Evolutionary conservation across 148 eudicot species (phyloP).

Genomic region (Drosera capensis): DNA sequence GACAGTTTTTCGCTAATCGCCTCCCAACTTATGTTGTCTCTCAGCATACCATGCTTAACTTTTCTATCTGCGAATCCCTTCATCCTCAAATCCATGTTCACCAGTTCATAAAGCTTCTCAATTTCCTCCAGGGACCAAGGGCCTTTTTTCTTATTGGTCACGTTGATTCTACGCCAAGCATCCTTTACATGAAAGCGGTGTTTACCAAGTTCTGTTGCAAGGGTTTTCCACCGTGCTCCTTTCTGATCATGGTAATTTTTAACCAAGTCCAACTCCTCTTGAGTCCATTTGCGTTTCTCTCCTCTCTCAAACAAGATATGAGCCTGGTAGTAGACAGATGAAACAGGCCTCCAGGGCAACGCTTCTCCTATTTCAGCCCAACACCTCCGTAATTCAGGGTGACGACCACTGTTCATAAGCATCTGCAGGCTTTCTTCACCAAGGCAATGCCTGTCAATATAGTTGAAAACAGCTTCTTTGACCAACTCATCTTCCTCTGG

Average conservation of each 20-base stretch:
- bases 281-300: conserved; percentile 18
- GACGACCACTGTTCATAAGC: conserved; percentile 14
- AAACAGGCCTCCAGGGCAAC: conserved; percentile 19
- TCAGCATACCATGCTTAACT: conserved; percentile 20
- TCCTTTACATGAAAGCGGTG: conserved; percentile 20
- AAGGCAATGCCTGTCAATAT: conserved; percentile 13
- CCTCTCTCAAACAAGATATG: conserved; percentile 21
- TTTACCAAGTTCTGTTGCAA: conserved; percentile 23
- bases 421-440: conserved; percentile 27
- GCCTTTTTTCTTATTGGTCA: conserved; percentile 13
- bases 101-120: conserved; percentile 18
- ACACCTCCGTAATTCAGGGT: conserved; percentile 16
- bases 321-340: conserved; percentile 16
- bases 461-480: conserved; percentile 19
- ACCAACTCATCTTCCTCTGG: conserved; percentile 26
- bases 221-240: conserved; percentile 19
- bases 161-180: conserved; percentile 12
- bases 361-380: conserved; percentile 21
- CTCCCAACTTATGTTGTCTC: conserved; percentile 27
- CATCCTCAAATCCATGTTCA: conserved; percentile 19
- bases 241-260: conserved; percentile 9
- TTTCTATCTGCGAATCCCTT: conserved; percentile 15
- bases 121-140: conserved; percentile 30
- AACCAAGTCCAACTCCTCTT: conserved; percentile 18
- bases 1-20: conserved; percentile 13